Percentiles rank a stretch among this genome's conserved stretches.
phyloP scores from a whole-genome alignment of 805 yeast genomes.

The Candida tammaniensis region DNA sequence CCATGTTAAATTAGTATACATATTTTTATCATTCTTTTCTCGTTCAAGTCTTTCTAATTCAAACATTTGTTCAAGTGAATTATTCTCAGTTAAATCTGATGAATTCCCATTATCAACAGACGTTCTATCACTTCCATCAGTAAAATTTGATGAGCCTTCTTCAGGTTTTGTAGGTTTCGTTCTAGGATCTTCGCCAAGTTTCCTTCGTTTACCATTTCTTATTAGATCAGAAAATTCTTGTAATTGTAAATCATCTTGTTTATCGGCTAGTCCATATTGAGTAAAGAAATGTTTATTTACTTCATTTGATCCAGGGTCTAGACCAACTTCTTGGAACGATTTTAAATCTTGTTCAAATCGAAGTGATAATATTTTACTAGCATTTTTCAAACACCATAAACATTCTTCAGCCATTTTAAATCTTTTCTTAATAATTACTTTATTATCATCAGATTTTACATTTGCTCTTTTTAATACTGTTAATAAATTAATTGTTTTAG shows the following conservation, averaged over 20 bases:
- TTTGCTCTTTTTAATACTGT: slow-evolving; percentile 24
- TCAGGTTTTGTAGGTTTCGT: neutral
- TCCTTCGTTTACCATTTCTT: slow-evolving; percentile 12
- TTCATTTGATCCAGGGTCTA: slow-evolving; percentile 51
- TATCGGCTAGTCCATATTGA: slow-evolving; percentile 39
- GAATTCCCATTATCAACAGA: slow-evolving; percentile 1
- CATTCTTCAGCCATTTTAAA: slow-evolving; percentile 58
- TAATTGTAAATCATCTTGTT: slow-evolving; percentile 2
- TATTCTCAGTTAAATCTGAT: neutral
- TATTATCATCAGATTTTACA: slow-evolving; percentile 29
- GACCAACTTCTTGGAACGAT: slow-evolving; percentile 40
- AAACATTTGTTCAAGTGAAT: neutral
- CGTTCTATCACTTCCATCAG: neutral
- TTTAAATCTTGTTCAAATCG: slow-evolving; percentile 41
- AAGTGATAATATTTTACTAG: slow-evolving; percentile 49
- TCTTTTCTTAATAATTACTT: slow-evolving; percentile 27
- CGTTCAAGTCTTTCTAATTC: slow-evolving; percentile 4
- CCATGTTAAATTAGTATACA: slow-evolving; percentile 50
- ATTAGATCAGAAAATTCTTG: slow-evolving; percentile 9
- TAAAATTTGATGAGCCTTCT: neutral
- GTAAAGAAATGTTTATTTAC: slow-evolving; percentile 48
- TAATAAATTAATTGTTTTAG: slow-evolving; percentile 23
- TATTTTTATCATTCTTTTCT: slow-evolving; percentile 21
- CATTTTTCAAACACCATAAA: slow-evolving; percentile 58
- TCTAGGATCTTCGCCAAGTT: neutral